Evolutionary conservation across 495 filamentous ascomycete genomes (phyloP).

Genomic region (Talaromyces borbonicus): DNA sequence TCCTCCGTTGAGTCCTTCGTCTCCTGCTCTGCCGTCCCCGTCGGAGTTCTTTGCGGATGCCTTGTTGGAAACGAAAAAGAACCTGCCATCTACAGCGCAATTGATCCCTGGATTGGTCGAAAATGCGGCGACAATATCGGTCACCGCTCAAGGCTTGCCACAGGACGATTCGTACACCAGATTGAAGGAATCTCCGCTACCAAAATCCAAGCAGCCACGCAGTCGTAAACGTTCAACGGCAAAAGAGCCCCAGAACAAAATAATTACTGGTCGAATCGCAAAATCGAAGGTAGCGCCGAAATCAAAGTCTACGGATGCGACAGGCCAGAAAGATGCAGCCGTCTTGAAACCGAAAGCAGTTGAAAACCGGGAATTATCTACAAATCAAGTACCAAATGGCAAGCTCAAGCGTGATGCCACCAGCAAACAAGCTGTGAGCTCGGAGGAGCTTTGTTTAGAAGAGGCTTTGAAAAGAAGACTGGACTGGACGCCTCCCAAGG

Average conservation of each 20-base stretch:
- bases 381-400: constrained; percentile 13
- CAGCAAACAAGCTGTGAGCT: constrained; percentile 10
- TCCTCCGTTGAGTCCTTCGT: constrained; percentile 18
- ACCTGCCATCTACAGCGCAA: constrained; percentile 4
- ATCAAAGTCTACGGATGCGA: neutral
- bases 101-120: neutral
- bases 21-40: constrained; percentile 24
- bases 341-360: neutral
- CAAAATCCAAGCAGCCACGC: constrained; percentile 13
- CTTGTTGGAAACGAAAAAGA: constrained; percentile 2
- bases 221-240: constrained; percentile 13
- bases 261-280: constrained; percentile 11
- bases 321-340: neutral
- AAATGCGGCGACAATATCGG: neutral
- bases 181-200: neutral
- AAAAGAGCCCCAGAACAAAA: constrained; percentile 22
- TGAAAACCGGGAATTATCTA: constrained; percentile 8
- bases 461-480: constrained; percentile 26
- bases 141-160: neutral
- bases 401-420: neutral
- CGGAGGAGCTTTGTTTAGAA: constrained; percentile 23
- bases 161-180: neutral
- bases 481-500: constrained; percentile 37
- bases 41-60: constrained; percentile 23
- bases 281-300: neutral